Percentiles rank a stretch among this genome's conserved stretches.
Evolutionary conservation across 495 filamentous ascomycete species (phyloP).

Genomic region (Lepraria neglecta): DNA sequence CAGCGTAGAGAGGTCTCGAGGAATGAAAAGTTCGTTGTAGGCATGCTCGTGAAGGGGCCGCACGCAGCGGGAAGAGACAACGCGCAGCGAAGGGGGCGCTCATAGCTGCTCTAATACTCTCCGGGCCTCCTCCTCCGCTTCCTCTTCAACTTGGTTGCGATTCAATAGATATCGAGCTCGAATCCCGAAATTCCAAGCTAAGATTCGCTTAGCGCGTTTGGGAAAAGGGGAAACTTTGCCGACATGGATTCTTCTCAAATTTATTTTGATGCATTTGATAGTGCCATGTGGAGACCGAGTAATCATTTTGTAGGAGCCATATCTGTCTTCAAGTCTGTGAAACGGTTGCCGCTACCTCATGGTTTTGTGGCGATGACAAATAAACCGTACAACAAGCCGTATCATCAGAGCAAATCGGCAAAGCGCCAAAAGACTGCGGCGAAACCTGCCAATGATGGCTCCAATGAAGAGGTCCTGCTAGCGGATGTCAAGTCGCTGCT

Average conservation of each 20-base stretch:
- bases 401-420: conserved; percentile 30
- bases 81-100: conserved; percentile 5
- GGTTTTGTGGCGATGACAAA: conserved; percentile 15
- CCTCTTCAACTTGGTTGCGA: not conserved
- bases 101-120: conserved; percentile 8
- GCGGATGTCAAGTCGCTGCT: conserved; percentile 63
- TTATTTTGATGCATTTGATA: not conserved
- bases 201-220: conserved; percentile 6
- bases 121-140: not conserved
- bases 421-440: conserved; percentile 51
- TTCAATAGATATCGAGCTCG: not conserved
- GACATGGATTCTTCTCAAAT: not conserved
- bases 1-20: conserved; percentile 14
- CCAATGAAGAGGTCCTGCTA: conserved; percentile 67
- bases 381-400: conserved; percentile 18
- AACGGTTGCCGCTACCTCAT: not conserved
- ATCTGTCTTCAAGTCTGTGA: not conserved
- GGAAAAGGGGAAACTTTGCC: conserved; percentile 8
- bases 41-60: conserved; percentile 6
- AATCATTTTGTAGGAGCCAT: not conserved
- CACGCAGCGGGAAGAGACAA: conserved; percentile 11
- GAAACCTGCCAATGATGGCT: conserved; percentile 47
- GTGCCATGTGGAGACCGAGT: conserved; percentile 4
- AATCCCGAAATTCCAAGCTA: not conserved
- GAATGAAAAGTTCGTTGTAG: conserved; percentile 21